Evolutionary conservation across 805 yeast genomes (phyloP).

Genomic region (Scheffersomyces spartinae): DNA sequence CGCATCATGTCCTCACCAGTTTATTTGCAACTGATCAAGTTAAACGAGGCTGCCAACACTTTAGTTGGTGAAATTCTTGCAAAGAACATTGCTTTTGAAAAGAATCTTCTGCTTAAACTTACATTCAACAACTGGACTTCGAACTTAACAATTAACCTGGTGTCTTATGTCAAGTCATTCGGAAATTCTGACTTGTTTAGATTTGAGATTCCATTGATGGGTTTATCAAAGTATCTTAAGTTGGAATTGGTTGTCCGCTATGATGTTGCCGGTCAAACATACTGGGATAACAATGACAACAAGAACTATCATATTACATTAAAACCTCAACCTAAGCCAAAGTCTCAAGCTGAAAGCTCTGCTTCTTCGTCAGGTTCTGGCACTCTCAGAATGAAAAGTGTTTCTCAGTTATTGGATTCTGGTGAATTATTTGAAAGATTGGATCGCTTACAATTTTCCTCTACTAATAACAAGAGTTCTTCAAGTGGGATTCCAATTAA

Average conservation of each 20-base stretch:
- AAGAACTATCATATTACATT: conserved; percentile 38
- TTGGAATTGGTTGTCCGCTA: conserved; percentile 48
- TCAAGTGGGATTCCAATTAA: too few relatives aligned
- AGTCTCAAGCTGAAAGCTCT: conserved; percentile 7
- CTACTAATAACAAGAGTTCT: too few relatives aligned
- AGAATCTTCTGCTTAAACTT: conserved; percentile 59
- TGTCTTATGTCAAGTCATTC: conserved; percentile 11
- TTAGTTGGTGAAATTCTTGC: conserved; percentile 72
- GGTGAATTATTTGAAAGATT: too few relatives aligned
- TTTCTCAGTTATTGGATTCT: too few relatives aligned
- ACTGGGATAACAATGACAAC: conserved; percentile 67
- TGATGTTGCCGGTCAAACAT: conserved; percentile 35
- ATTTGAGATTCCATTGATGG: conserved; percentile 18
- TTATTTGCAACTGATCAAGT: conserved; percentile 14
- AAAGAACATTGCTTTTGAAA: conserved; percentile 58
- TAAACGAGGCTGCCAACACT: conserved; percentile 23
- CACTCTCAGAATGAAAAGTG: too few relatives aligned
- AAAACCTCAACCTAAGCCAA: conserved; percentile 5
- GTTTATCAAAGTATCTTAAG: conserved; percentile 10
- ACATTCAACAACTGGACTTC: conserved; percentile 65
- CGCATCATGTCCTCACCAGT: conserved; percentile 13
- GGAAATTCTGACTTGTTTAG: conserved; percentile 24
- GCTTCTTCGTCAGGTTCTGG: too few relatives aligned
- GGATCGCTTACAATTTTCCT: too few relatives aligned
- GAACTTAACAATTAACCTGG: conserved; percentile 12